Evolutionary conservation across 495 filamentous ascomycete genomes (phyloP).

Genomic region (Podospora bellae-mahoneyi): DNA sequence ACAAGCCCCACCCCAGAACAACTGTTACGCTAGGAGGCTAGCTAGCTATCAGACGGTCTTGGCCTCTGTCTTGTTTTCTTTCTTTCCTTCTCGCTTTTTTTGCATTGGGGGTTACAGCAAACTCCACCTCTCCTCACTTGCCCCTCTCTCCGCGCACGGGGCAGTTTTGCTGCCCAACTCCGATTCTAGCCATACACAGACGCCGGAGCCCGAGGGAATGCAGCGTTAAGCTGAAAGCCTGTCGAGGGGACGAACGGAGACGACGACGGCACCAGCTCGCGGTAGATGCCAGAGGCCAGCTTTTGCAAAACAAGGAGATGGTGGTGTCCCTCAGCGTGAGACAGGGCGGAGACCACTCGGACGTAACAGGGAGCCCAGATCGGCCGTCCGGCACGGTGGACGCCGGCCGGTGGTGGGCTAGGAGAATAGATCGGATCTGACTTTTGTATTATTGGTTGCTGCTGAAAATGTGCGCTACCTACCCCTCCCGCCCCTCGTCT

Average conservation of each 20-base stretch:
- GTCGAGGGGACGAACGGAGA: not conserved
- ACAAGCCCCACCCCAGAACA: not conserved
- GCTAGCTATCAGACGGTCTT: not conserved
- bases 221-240: conserved; percentile 1
- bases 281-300: not conserved
- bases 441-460: not conserved
- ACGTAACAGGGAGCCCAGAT: not conserved
- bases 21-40: not conserved
- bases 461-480: not conserved
- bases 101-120: conserved; percentile 7
- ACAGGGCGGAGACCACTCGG: not conserved
- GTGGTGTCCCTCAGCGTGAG: no score
- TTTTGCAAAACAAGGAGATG: not conserved
- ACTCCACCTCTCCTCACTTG: not conserved
- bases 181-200: conserved; percentile 16
- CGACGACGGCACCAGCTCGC: not conserved
- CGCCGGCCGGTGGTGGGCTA: not conserved
- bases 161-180: conserved; percentile 21
- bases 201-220: not conserved
- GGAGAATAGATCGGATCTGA: not conserved
- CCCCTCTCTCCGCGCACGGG: conserved; percentile 4
- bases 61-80: not conserved
- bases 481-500: not conserved
- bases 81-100: not conserved
- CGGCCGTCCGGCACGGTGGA: conserved; percentile 4